Conservation (phyloP, 441 rosid species). For the Populus hybrid region DNA sequence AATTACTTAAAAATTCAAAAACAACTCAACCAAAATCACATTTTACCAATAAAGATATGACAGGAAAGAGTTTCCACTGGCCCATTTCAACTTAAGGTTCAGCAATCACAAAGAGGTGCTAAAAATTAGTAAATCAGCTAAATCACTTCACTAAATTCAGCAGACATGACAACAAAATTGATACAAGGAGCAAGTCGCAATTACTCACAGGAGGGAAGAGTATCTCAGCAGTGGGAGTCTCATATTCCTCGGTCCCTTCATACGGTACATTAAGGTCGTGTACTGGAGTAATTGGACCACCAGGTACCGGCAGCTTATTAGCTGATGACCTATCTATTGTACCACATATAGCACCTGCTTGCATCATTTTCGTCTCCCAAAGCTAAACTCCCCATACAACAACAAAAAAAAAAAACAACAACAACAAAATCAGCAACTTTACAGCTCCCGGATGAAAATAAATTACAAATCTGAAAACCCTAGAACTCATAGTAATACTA, state of each 20-base stretch:
- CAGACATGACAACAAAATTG: background rate
- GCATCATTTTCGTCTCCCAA: conserved; percentile 96
- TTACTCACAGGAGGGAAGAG: conserved; percentile 83
- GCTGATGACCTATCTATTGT: conserved; percentile 67
- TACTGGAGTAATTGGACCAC: conserved; percentile 63
- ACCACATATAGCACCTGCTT: conserved; percentile 68
- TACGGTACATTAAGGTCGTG: conserved; percentile 97
- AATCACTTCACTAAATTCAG: background rate
- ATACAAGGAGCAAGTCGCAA: background rate
- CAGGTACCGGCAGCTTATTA: conserved; percentile 51
- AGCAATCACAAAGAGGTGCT: background rate
- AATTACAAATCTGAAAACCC: conserved; percentile 32
- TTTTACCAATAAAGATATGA: background rate
- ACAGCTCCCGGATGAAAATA: conserved; percentile 4
- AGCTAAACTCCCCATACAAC: conserved; percentile 33
- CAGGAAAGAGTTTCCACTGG: background rate
- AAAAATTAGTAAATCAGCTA: background rate
- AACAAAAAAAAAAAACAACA: conserved; percentile 2
- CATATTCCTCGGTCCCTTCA: conserved; percentile 89
- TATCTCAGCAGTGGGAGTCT: conserved; percentile 95
- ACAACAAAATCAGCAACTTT: conserved; percentile 15
- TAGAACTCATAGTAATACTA: conserved; percentile 16
- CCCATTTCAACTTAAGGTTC: background rate
- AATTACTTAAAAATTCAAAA: background rate
- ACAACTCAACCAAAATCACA: background rate